Conservation (phyloP, 148 eudicot species). For the Heliamphora exappendiculata region DNA sequence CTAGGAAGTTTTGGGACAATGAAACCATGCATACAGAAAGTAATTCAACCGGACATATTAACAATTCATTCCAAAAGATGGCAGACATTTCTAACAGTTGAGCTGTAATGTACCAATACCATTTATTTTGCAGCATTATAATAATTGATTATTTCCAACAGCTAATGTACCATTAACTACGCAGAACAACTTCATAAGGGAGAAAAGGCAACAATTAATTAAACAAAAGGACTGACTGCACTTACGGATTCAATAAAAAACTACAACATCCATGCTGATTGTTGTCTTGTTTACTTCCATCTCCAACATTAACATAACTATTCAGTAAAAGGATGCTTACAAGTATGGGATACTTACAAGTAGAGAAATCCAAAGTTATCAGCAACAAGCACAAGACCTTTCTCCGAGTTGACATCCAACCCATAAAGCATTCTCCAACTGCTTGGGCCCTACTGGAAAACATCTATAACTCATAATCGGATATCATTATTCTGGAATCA, state of each 20-base stretch:
- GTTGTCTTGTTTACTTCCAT: background rate
- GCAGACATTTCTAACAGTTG: background rate
- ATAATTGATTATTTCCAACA: background rate
- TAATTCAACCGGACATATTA: background rate
- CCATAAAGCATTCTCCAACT: constrained; percentile 96
- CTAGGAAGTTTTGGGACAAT: background rate
- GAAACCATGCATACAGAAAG: background rate
- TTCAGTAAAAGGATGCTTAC: constrained; percentile 31
- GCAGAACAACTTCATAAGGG: background rate
- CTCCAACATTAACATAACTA: background rate
- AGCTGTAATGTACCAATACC: background rate
- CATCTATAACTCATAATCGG: constrained; percentile 2
- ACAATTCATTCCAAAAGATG: background rate
- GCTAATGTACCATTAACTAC: background rate
- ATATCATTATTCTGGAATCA: background rate
- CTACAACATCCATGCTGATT: background rate
- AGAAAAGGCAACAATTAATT: background rate
- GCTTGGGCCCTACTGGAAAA: constrained; percentile 65
- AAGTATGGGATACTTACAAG: constrained; percentile 57
- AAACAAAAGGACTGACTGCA: background rate
- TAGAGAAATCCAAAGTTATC: constrained; percentile 76
- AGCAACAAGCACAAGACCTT: constrained; percentile 73
- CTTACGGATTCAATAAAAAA: background rate
- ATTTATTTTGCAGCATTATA: background rate
- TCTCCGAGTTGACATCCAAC: constrained; percentile 74